phyloP scores from a whole-genome alignment of 2,329 filamentous ascomycete species.

The Botrytis sinoallii region DNA sequence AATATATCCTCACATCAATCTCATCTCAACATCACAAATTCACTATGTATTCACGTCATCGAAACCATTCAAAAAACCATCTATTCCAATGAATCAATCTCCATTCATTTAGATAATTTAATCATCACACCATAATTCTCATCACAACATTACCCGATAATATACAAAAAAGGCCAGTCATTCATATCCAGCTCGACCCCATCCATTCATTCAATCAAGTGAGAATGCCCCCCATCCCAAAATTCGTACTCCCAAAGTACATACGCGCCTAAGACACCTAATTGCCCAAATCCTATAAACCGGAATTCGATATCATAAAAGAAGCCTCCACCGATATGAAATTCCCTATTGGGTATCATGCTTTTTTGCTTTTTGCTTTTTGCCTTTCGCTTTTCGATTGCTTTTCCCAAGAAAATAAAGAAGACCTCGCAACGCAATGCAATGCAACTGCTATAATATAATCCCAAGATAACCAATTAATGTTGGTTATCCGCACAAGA shows the following conservation, averaged over 20 bases:
- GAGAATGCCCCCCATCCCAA: neutral
- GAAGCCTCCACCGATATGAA: neutral
- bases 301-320: neutral
- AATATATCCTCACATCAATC: neutral
- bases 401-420: neutral
- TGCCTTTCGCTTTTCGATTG: neutral
- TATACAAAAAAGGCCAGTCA: neutral
- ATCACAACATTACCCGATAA: neutral
- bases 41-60: neutral
- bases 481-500: slow-evolving; percentile 16
- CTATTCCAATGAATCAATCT: neutral
- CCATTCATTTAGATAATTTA: neutral
- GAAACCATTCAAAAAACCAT: neutral
- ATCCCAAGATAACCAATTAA: neutral
- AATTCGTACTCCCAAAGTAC: neutral
- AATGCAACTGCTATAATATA: neutral
- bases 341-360: neutral
- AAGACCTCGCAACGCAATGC: neutral
- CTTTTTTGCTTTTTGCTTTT: neutral
- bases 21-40: neutral
- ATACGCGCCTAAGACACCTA: neutral
- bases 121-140: neutral
- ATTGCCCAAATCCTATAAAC: neutral
- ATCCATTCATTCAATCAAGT: neutral
- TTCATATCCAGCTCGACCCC: neutral